Evolutionary conservation across 768 basidiomycete genomes (phyloP), one percentile per base, ranked within the genome.

Genomic region (Suillus americanus): DNA sequence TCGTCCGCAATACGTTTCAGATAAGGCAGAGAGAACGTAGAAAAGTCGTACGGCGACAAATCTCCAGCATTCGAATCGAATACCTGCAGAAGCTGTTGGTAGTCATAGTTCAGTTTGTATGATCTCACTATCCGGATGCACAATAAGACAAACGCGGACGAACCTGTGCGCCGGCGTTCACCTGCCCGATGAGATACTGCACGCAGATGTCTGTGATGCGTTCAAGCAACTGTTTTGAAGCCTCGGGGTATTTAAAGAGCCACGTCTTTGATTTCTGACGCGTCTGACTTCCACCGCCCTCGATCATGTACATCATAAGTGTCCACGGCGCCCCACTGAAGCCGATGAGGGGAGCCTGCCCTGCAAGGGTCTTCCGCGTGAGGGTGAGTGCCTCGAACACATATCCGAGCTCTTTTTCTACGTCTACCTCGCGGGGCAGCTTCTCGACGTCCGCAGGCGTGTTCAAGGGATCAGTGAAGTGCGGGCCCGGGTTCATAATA

Each of bases 271-370:
- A 86, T 77, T 96, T 95, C 66, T 92, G 90, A 69, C 93, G 86
- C 16, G 92, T 92, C 78, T 95, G 95, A 76, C 87, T 92, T 10
- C 91, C 91, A 6, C 96, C 97, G 9, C 97, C 97, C 76, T 99
- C 97, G 71, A 97, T 85, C 97, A 99, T 99, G 76, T 99, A 99
- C 25, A 90, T 87, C 79, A 99, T 95, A 61, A 99, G 85, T 4
- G 97, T 99, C 97, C 97, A 99, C 2, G 97, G 97, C 0, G 95
- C 95, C 46, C 97, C 97, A 73, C 89, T 94, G 79, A 99, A 99
- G 13, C 97, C 97, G 70, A 99, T 97, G 63, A 99, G 82, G 14
- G 97, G 97, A 16, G 99, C 95, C 73, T 92, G 86, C 25, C 97
- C 97, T 1, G 87, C 83, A 62, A 99, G 82, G 57, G 83, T 89